Percentiles rank a stretch among this genome's conserved stretches.
phyloP scores from a whole-genome alignment of 108 stramenopile species.

The Seminavis robusta region DNA sequence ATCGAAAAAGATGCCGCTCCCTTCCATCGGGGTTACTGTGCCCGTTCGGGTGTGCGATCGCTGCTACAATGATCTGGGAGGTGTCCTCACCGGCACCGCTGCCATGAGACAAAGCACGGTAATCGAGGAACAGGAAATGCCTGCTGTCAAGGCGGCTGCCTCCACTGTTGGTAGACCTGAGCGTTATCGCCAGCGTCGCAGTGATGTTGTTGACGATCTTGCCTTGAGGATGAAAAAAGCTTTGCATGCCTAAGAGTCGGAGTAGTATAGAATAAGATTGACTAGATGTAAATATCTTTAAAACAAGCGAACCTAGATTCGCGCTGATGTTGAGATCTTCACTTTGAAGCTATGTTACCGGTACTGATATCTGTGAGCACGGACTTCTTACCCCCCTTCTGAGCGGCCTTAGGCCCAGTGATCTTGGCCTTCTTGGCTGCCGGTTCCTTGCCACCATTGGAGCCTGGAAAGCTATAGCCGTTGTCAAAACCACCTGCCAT shows the following conservation, averaged over 20 bases:
- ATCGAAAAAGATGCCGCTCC: conserved; percentile 77
- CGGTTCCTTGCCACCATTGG: conserved; percentile 84
- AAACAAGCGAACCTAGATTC: too few species aligned
- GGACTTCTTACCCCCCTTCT: too few species aligned
- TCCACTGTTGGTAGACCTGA: conserved; percentile 10
- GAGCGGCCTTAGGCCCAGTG: too few species aligned
- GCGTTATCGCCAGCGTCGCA: conserved; percentile 45
- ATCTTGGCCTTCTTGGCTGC: too few species aligned
- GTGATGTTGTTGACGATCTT: conserved; percentile 69
- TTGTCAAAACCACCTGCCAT: conserved; percentile 87
- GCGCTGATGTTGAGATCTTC: too few species aligned
- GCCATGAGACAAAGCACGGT: neutral
- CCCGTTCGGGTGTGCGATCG: conserved; percentile 93
- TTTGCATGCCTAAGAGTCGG: too few species aligned
- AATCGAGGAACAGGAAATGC: neutral
- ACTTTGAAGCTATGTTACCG: too few species aligned
- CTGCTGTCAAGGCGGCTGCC: neutral
- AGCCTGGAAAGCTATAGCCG: conserved; percentile 95
- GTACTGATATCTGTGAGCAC: too few species aligned
- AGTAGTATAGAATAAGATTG: too few species aligned
- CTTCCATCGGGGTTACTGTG: conserved; percentile 77
- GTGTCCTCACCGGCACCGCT: neutral
- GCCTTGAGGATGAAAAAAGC: conserved; percentile 58
- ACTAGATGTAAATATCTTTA: too few species aligned
- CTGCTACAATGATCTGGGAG: conserved; percentile 87